Evolutionary conservation across 768 basidiomycete genomes (phyloP), one percentile per base, ranked within the genome.

Genomic region (Suillus occidentalis): DNA sequence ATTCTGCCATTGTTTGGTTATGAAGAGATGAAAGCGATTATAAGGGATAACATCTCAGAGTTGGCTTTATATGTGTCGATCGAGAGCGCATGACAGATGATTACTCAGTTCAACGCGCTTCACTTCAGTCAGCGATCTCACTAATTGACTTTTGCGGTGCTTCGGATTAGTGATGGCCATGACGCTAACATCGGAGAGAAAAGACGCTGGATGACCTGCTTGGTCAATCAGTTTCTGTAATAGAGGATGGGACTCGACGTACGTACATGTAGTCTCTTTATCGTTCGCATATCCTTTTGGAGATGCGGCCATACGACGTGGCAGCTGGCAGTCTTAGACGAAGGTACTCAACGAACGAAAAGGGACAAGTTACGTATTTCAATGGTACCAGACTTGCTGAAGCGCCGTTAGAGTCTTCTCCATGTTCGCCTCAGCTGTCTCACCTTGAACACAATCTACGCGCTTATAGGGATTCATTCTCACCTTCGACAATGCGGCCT

Each of bases 401-500:
- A 47, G 45, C n/a, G 45, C 45, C 45, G 9, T 10, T 20, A 31
- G 25, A 28, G 25, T 16, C 10, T 12, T 53, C 52, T 53, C 9
- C 31, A 53, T 61, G 42, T 42, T 61, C 28, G 13, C 22, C 28
- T 61, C 47, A 47, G 12, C 16, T 50, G 9, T 57, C 60, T 52
- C 7, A 14, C 34, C 6, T 52, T 50, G 18, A 61, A 40, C 57
- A 10, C 9, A 25, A 22, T 36, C 3, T 36, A 3, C 20, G 9
- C 55, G 14, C 36, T 37, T 9, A 22, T 16, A 31, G 18, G 14
- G n/a, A 5, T 8, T 52, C 18, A 58, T 20, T 20, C 8, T 52
- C 28, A 53, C 52, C 10, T 53, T 53, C 25, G 36, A 55, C 63
- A 49, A 75, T 75, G 74, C 62, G 68, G 25, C 13, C 67, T 40